Conservation (phyloP, 768 basidiomycete species). For the Thelephora ganbajun region DNA sequence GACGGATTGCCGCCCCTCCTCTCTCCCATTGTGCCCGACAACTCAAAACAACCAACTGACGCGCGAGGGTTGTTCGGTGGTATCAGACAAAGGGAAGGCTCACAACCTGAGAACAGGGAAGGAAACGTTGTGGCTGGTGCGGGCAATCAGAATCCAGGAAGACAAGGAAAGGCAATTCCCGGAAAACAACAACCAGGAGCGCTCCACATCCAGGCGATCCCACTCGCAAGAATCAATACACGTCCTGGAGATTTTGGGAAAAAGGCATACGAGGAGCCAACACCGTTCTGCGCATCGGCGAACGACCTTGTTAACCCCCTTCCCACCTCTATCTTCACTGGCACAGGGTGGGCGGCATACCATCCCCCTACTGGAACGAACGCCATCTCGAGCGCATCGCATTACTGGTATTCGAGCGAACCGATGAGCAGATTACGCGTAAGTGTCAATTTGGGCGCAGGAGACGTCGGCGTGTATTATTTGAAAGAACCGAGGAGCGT, state of each 20-base stretch:
- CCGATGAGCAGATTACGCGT: conserved; percentile 76
- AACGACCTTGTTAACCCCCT: conserved; percentile 97
- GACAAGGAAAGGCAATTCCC: conserved; percentile 20
- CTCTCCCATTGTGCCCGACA: conserved; percentile 15
- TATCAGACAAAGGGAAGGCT: conserved; percentile 71
- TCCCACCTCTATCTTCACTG: conserved; percentile 87
- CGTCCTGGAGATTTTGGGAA: conserved; percentile 29
- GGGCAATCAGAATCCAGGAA: conserved; percentile 17
- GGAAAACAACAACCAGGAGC: conserved; percentile 19
- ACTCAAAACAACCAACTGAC: conserved; percentile 25
- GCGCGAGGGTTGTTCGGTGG: conserved; percentile 72
- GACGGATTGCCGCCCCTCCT: conserved; percentile 38
- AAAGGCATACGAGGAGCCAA: conserved; percentile 66
- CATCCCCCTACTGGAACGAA: conserved; percentile 44
- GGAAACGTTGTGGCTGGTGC: conserved; percentile 22
- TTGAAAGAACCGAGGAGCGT: conserved; percentile 51
- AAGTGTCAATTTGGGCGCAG: conserved; percentile 72
- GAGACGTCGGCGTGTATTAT: conserved; percentile 89
- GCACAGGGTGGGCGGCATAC: conserved; percentile 77
- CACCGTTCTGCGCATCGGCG: conserved; percentile 89
- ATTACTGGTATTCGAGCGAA: conserved; percentile 89
- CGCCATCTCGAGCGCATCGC: conserved; percentile 38
- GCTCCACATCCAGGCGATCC: conserved; percentile 35
- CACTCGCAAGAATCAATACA: conserved; percentile 57
- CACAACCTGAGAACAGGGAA: conserved; percentile 7